Evolutionary conservation across 257 asterid genomes (phyloP).

Genomic region (Mentha longifolia): DNA sequence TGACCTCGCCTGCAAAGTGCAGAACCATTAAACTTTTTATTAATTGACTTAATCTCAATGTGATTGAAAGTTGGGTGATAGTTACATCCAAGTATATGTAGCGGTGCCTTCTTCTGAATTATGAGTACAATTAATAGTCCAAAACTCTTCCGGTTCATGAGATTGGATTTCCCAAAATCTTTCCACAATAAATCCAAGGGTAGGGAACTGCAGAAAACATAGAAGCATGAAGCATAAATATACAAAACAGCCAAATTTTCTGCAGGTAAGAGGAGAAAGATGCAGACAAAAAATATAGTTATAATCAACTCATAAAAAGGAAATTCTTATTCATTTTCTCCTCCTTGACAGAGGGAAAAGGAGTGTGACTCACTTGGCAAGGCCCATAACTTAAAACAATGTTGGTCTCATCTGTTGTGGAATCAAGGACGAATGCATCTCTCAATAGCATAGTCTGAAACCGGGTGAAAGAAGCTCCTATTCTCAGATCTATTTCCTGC

Average conservation of each 20-base stretch:
- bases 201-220: conserved; percentile 78
- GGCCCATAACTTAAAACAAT: conserved; percentile 93
- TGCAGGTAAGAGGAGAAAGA: conserved; percentile 26
- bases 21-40: conserved; percentile 23
- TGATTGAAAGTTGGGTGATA: conserved; percentile 35
- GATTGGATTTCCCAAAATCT: conserved; percentile 97
- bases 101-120: conserved; percentile 84
- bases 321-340: conserved; percentile 18
- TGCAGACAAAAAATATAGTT: conserved; percentile 10
- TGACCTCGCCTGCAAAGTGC: conserved; percentile 84
- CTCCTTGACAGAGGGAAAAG: conserved; percentile 29
- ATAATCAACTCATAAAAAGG: conserved; percentile 17
- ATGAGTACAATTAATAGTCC: conserved; percentile 94
- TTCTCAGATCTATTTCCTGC: conserved; percentile 98
- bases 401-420: conserved; percentile 66
- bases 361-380: conserved; percentile 73
- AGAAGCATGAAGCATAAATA: conserved; percentile 27
- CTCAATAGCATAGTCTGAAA: conserved; percentile 93
- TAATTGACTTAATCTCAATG: conserved; percentile 20
- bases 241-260: conserved; percentile 8
- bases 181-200: conserved; percentile 95
- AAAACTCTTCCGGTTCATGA: conserved; percentile 96
- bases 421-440: conserved; percentile 83
- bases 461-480: conserved; percentile 98
- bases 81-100: conserved; percentile 87